Conservation (phyloP, 1,284 basidiomycete genomes). For the Heterobasidion annosum region DNA sequence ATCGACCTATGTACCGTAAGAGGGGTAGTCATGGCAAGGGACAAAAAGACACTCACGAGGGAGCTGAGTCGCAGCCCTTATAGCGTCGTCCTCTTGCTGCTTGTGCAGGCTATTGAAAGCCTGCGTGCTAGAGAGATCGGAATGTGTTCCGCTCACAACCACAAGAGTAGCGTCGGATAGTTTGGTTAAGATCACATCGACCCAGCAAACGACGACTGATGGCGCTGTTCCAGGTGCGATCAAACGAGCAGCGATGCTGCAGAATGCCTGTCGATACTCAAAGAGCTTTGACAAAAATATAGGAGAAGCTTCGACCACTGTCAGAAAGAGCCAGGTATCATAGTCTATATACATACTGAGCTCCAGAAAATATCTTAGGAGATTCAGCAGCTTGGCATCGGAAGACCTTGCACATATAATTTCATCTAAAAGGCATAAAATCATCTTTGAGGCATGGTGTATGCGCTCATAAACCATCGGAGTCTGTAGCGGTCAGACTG, state of each 20-base stretch:
- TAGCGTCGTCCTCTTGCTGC: conserved; percentile 36
- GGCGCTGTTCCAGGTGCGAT: conserved; percentile 12
- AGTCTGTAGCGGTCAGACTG: background rate
- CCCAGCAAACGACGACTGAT: conserved; percentile 45
- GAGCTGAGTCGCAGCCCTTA: conserved; percentile 53
- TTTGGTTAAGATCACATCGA: conserved; percentile 50
- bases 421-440: background rate
- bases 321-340: background rate
- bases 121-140: conserved; percentile 7
- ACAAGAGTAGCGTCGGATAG: conserved; percentile 32
- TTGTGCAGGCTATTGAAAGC: conserved; percentile 23
- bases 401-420: background rate
- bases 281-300: conserved; percentile 34
- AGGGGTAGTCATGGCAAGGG: background rate
- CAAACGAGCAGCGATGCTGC: conserved; percentile 28
- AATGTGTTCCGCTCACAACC: conserved; percentile 24
- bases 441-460: background rate
- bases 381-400: background rate
- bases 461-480: background rate
- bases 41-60: conserved; percentile 36
- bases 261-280: conserved; percentile 37
- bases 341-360: background rate
- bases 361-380: background rate
- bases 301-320: conserved; percentile 10
- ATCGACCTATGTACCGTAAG: conserved; percentile 31